Evolutionary conservation across 2,329 filamentous ascomycete genomes (phyloP).

Genomic region (Sporothrix curviconia): DNA sequence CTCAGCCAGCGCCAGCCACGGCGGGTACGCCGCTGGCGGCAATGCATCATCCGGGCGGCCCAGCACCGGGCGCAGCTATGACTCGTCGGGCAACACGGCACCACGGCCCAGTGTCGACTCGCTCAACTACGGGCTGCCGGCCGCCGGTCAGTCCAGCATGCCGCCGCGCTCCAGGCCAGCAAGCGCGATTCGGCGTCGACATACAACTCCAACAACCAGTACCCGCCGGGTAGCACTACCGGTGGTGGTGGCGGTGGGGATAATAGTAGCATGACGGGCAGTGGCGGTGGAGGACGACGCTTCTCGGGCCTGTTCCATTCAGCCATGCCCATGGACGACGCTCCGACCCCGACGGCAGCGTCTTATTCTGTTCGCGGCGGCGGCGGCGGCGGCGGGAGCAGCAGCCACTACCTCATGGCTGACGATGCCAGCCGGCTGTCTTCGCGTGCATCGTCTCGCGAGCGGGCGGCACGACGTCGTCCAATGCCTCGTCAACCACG

Average conservation of each 20-base stretch:
- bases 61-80: slow-evolving; percentile 54
- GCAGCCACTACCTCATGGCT: slow-evolving; percentile 28
- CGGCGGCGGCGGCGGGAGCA: slow-evolving; percentile 27
- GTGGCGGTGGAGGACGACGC: slow-evolving; percentile 31
- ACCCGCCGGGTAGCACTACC: slow-evolving; percentile 33
- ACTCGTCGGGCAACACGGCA: slow-evolving; percentile 35
- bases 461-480: slow-evolving; percentile 39
- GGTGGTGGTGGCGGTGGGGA: not conserved
- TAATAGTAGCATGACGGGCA: not conserved
- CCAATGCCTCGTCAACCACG: slow-evolving; percentile 5
- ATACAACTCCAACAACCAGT: slow-evolving; percentile 42
- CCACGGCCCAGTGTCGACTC: slow-evolving; percentile 21
- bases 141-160: slow-evolving; percentile 35
- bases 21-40: not conserved
- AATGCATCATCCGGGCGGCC: slow-evolving; percentile 38
- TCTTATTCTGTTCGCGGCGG: not conserved
- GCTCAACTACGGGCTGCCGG: slow-evolving; percentile 35
- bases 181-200: slow-evolving; percentile 51
- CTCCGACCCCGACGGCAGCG: slow-evolving; percentile 24
- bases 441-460: slow-evolving; percentile 54
- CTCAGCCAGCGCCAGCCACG: slow-evolving; percentile 35
- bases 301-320: slow-evolving; percentile 80
- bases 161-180: slow-evolving; percentile 22
- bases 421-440: slow-evolving; percentile 29
- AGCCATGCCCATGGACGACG: slow-evolving; percentile 70